A percentile compares a stretch with the other conserved stretches of the same genome.
phyloP scores from a whole-genome alignment of 2,329 filamentous ascomycete genomes.

The Fusarium sp. region DNA sequence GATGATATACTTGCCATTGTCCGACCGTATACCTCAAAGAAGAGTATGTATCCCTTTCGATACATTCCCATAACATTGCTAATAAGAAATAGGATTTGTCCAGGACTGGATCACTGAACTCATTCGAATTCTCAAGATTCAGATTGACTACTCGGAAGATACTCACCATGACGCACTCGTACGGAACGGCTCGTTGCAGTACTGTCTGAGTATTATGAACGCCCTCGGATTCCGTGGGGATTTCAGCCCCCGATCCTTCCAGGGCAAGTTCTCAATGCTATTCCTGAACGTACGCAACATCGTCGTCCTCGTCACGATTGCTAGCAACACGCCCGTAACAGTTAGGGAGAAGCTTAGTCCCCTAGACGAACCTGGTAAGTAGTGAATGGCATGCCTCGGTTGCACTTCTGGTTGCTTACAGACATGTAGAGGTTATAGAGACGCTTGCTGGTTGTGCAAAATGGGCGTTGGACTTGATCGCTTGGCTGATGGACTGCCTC shows the following conservation, averaged over 20 bases:
- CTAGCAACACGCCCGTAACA: slow-evolving; percentile 63
- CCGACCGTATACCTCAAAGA: slow-evolving; percentile 56
- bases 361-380: slow-evolving; percentile 65
- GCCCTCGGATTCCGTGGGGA: slow-evolving; percentile 78
- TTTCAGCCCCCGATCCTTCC: slow-evolving; percentile 67
- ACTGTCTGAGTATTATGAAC: slow-evolving; percentile 80
- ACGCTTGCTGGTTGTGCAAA: slow-evolving; percentile 77
- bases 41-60: slow-evolving; percentile 37
- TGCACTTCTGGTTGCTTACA: slow-evolving; percentile 10
- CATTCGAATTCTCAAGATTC: slow-evolving; percentile 73
- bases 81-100: slow-evolving; percentile 60
- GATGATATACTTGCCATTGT: slow-evolving; percentile 78
- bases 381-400: neutral
- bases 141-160: slow-evolving; percentile 85
- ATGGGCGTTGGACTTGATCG: slow-evolving; percentile 79
- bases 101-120: slow-evolving; percentile 72
- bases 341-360: slow-evolving; percentile 66
- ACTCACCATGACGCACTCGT: slow-evolving; percentile 75
- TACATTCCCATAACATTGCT: slow-evolving; percentile 8
- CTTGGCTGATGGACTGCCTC: slow-evolving; percentile 68
- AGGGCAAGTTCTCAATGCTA: slow-evolving; percentile 78
- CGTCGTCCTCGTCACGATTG: slow-evolving; percentile 70
- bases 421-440: slow-evolving; percentile 70
- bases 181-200: slow-evolving; percentile 75
- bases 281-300: slow-evolving; percentile 79